Conservation (phyloP, 108 stramenopile genomes). For the Chaetoceros tenuissimus region DNA sequence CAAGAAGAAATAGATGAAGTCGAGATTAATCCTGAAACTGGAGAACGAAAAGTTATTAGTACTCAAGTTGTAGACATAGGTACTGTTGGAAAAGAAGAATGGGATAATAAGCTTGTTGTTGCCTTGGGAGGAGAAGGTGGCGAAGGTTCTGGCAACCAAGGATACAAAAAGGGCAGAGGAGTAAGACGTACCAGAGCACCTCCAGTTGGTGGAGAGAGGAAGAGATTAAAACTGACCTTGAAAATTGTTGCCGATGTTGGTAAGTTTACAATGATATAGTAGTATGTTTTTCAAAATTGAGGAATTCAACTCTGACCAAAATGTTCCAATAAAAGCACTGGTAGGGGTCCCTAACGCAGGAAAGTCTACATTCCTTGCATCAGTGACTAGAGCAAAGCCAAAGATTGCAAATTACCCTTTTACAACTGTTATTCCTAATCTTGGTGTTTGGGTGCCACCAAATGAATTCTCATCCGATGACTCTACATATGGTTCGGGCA, state of each 20-base stretch:
- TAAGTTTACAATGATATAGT: too few species aligned
- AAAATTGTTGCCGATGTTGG: conserved; percentile 96
- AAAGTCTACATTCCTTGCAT: conserved; percentile 85
- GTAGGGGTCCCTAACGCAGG: conserved; percentile 96
- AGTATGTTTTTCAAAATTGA: too few species aligned
- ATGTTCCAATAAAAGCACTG: too few species aligned
- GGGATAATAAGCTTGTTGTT: conserved; percentile 19
- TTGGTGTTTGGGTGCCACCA: conserved; percentile 85
- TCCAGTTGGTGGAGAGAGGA: conserved; percentile 66
- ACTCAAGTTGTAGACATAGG: conserved; percentile 1
- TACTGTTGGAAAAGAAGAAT: conserved; percentile 2
- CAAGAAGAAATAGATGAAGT: conserved; percentile 51
- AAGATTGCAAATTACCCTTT: conserved; percentile 97
- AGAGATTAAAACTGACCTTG: conserved; percentile 76
- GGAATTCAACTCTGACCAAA: too few species aligned
- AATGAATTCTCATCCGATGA: conserved; percentile 13
- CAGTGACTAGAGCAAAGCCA: conserved; percentile 90
- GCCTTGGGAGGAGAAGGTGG: conserved; percentile 69
- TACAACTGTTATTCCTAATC: conserved; percentile 93
- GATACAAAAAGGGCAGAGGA: conserved; percentile 53
- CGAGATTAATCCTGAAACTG: conserved; percentile 14
- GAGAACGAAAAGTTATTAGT: conserved; percentile 1
- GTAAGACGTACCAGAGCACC: conserved; percentile 53
- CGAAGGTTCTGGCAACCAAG: conserved; percentile 59
- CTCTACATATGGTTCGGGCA: conserved; percentile 32